Evolutionary conservation across 495 filamentous ascomycete genomes (phyloP), one percentile per base, ranked within the genome.

Genomic region (Neurospora tetrasperma): DNA sequence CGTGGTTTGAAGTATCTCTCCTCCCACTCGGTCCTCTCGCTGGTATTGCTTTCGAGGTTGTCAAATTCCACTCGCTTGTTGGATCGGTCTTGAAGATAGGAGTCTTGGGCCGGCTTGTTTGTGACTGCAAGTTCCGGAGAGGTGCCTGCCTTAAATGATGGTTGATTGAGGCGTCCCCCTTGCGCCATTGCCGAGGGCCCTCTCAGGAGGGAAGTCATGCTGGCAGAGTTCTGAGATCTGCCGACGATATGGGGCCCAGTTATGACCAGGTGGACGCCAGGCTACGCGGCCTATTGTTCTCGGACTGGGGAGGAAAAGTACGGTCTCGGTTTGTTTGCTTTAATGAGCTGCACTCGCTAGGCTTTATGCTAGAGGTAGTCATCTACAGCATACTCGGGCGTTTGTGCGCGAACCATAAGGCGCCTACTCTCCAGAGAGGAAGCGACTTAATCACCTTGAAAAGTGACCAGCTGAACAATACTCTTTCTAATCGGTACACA

Each of bases 61-160:
- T 74, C 27, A 9, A 71, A 23, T 42, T 14, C 54, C 11, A 69
- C 48, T 16, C 39, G 71, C 16, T 75, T 71, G 43, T 54, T 42
- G 11, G 62, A 59, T 35, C 5, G 42, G 7, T 40, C 62, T 69
- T 46, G 46, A 31, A n/a, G 40, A n/a, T 39, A 18, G 48, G 10
- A 16, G 35, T 11, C 54, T 5, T 20, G 69, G 11, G 69, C 31
- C 18, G 73, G 44, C 71, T 70, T 74, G 68, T 71, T 71, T 71
- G 72, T 35, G 12, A 66, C 31, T 18, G 54, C 14, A 66, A 18
- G 54, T 35, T 66, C 54, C 1, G 0, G 54, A 66, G 54, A 66
- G 27, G 27, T 4, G 27, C 54, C 0, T 0, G 11, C 2, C 14
- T 66, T 66, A 66, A 66, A 66, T 66, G 54, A 27, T 66, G 54